A percentile compares a stretch with the other conserved stretches of the same genome.
Conservation (phyloP, 2,329 filamentous ascomycete genomes). For the Aspergillus chevalieri region DNA sequence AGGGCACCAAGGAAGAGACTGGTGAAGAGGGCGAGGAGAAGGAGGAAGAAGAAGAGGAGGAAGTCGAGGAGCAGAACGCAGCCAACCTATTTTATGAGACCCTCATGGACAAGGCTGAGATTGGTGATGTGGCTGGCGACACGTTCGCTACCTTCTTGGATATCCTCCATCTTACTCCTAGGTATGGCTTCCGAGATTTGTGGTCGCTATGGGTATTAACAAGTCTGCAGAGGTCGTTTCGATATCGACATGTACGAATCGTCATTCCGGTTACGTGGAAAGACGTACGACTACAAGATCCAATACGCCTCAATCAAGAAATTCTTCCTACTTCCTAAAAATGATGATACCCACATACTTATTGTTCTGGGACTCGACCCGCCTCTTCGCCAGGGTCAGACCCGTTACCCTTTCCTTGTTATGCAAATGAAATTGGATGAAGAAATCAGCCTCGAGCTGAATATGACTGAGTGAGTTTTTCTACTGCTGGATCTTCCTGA, state of each 20-base stretch:
- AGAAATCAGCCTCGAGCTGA: constrained; percentile 91
- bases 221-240: constrained; percentile 74
- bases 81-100: constrained; percentile 98
- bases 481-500: not conserved
- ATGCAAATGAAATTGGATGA: constrained; percentile 99
- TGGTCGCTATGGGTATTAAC: constrained; percentile 8
- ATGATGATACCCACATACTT: constrained; percentile 94
- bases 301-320: constrained; percentile 98
- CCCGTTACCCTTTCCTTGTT: constrained; percentile 93
- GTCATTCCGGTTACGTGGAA: constrained; percentile 92
- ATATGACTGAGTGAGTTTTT: constrained; percentile 67
- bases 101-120: constrained; percentile 96
- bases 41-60: constrained; percentile 66
- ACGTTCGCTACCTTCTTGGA: constrained; percentile 97
- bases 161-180: constrained; percentile 91
- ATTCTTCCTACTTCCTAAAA: constrained; percentile 96
- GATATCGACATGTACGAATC: constrained; percentile 99
- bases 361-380: constrained; percentile 92
- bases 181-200: constrained; percentile 45
- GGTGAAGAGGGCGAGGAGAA: constrained; percentile 61
- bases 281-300: constrained; percentile 99
- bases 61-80: constrained; percentile 81
- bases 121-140: constrained; percentile 97
- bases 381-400: constrained; percentile 92
- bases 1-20: constrained; percentile 55